phyloP scores from a whole-genome alignment of 2,329 filamentous ascomycete species.

The Calcarisporium arbuscula region DNA sequence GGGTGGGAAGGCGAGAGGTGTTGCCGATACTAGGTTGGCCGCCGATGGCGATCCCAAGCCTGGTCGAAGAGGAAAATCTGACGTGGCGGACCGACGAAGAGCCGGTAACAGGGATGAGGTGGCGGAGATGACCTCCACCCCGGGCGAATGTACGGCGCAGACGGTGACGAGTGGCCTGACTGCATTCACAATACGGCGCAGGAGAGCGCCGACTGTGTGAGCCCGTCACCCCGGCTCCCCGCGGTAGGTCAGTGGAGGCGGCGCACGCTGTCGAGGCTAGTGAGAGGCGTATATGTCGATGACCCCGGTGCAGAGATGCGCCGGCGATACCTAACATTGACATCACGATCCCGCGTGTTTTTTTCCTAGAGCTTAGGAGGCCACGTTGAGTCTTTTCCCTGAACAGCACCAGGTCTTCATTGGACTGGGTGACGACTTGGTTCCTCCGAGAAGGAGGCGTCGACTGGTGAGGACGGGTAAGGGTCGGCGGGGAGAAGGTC shows the following conservation, averaged over 20 bases:
- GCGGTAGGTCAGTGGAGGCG: conserved; percentile 53
- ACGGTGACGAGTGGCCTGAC: conserved; percentile 49
- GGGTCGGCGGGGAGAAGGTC: too few species aligned
- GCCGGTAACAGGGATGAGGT: conserved; percentile 56
- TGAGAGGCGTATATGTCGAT: too few species aligned
- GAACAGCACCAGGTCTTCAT: too few species aligned
- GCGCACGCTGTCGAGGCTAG: conserved; percentile 55
- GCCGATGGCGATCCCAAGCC: conserved; percentile 49
- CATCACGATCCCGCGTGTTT: too few species aligned
- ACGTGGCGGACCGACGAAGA: conserved; percentile 58
- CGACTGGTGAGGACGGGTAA: too few species aligned
- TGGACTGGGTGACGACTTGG: too few species aligned
- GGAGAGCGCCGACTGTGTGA: conserved; percentile 39
- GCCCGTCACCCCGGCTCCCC: conserved; percentile 45
- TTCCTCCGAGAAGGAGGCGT: too few species aligned
- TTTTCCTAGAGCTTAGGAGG: too few species aligned
- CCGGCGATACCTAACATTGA: conserved; percentile 58
- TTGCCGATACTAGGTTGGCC: conserved; percentile 51
- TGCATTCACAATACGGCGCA: too few species aligned
- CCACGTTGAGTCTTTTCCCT: too few species aligned
- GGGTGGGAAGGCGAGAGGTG: conserved; percentile 46
- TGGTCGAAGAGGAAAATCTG: conserved; percentile 56
- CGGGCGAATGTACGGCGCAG: conserved; percentile 52
- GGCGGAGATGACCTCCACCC: conserved; percentile 54
- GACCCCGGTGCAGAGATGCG: too few species aligned